Evolutionary conservation across 2,329 filamentous ascomycete species (phyloP), one percentile per base, ranked within the genome.

Genomic region (Lomentospora prolificans): DNA sequence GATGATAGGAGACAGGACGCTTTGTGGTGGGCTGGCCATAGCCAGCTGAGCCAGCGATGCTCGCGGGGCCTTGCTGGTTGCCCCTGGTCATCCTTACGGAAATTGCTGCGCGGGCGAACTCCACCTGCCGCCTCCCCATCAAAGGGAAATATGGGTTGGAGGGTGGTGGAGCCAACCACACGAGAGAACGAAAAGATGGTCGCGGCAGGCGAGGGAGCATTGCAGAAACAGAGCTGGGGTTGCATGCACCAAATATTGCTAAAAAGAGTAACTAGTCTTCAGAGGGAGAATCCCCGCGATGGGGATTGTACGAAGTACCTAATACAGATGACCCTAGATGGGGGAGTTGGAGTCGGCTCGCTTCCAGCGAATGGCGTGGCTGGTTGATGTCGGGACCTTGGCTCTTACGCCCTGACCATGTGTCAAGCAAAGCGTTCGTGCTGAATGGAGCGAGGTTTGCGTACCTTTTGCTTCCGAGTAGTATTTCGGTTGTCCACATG

Each of bases 211-310:
- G 44, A 48, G 44, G 44, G 44, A 22, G 44, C 44, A 48, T 48
- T 30, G 25, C 4, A 51, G 48, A 25, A n/a, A n/a, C 48, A 17
- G 25, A 31, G 10, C 19, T 30, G 25, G 44, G 48, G 48, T 51
- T 28, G 30, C 48, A 51, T 51, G 48, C 24, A 51, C 24, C 48
- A 28, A 51, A 28, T 51, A 28, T 51, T 51, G 48, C 44, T 17
- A 28, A 30, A 51, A 51, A 30, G 12, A 22, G 1, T 3, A n/a
- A 8, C 19, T 8, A 41, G n/a, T 17, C 36, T 41, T 17, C 17
- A 41, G n/a, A n/a, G n/a, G 19, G 19, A 41, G 36, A 17, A 17
- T 41, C 36, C 36, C 36, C 36, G 36, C 36, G 36, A 41, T 41
- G 36, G 36, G 12, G 14, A n/a, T 17, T n/a, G 36, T 7, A 41